Base-by-base conservation (phyloP, 495 filamentous ascomycete species). In the Peziza echinospora region DNA sequence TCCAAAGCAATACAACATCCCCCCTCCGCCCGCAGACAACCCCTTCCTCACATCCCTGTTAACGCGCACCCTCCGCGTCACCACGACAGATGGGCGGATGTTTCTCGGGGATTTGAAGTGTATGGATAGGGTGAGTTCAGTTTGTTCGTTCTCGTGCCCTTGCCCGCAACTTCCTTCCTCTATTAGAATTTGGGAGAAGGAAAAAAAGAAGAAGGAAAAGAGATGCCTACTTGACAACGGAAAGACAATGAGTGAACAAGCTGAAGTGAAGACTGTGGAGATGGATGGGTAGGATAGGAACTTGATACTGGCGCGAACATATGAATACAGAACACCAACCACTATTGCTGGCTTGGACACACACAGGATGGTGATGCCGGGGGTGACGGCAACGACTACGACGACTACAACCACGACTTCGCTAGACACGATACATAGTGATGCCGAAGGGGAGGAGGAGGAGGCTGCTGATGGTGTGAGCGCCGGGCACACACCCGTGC, bases 101-200 rank as follows among this genome's bases (percentile, higher is more conserved):
- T 97, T 96, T 62, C 68, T 83, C 28, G 89, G 89, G 26, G 66
- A 72, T 48, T 81, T 97, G 64, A 94, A 87, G 62, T 96, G 91
- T 63, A 93, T 84, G 19, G 89, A 97, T 65, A 76, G 80, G 44
- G 89, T 92, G 53, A 40, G 68, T 64, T 25, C 5, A 23, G n/a
- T 37, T 5, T 37, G 19, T 2, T 37, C n/a, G n/a, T 43, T 21
- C 34, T 48, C 22, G 17, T 9, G 26, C 17, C 30, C 34, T 44
- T 26, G 17, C n/a, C n/a, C n/a, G n/a, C n/a, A n/a, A n/a, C n/a
- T n/a, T n/a, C n/a, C n/a, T n/a, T n/a, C n/a, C n/a, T n/a, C n/a
- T n/a, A n/a, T n/a, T n/a, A n/a, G n/a, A n/a, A n/a, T 21, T 43
- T 17, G 26, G 26, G n/a, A 34, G n/a, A n/a, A n/a, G n/a, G n/a